These are phyloP conservation scores for Phaeophleospora eucalypticola DNA, from an alignment of 2,329 filamentous ascomycete species.

Conservation along the genomic window DNA sequence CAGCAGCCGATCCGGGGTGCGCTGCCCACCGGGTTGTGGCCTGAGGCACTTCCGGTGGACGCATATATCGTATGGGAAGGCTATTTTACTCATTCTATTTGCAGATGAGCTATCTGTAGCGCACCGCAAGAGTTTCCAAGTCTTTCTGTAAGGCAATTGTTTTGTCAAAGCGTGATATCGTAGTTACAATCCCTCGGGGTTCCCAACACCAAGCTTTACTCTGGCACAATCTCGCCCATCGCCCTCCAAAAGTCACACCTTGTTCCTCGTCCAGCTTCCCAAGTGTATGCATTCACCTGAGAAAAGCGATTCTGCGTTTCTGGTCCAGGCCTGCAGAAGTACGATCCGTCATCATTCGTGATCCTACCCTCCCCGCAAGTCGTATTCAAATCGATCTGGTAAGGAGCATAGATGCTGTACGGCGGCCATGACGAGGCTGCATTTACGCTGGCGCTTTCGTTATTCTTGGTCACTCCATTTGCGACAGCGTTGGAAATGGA, in stretches of 20 bases:
- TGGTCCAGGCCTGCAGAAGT: constrained; percentile 26
- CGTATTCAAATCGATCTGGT: constrained; percentile 46
- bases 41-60: too few relatives aligned
- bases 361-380: constrained; percentile 37
- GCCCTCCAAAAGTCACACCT: constrained; percentile 47
- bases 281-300: constrained; percentile 42
- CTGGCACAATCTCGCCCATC: constrained; percentile 27
- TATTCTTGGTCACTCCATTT: constrained; percentile 27
- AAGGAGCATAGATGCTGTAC: constrained; percentile 28
- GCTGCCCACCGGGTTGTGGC: too few relatives aligned
- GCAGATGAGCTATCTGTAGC: too few relatives aligned
- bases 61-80: too few relatives aligned
- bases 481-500: constrained; percentile 36
- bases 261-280: constrained; percentile 47
- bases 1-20: too few relatives aligned
- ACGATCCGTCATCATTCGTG: constrained; percentile 11
- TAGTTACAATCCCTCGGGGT: too few relatives aligned
- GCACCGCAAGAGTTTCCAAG: too few relatives aligned
- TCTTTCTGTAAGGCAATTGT: too few relatives aligned
- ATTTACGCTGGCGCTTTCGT: constrained; percentile 24
- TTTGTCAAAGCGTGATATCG: too few relatives aligned
- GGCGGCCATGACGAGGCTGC: constrained; percentile 25
- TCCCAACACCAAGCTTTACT: constrained; percentile 9
- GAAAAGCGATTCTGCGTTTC: constrained; percentile 39
- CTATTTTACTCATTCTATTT: too few relatives aligned